Base-by-base conservation (phyloP, 1,139 yeast genomes). In the Lodderomyces beijingensis region DNA sequence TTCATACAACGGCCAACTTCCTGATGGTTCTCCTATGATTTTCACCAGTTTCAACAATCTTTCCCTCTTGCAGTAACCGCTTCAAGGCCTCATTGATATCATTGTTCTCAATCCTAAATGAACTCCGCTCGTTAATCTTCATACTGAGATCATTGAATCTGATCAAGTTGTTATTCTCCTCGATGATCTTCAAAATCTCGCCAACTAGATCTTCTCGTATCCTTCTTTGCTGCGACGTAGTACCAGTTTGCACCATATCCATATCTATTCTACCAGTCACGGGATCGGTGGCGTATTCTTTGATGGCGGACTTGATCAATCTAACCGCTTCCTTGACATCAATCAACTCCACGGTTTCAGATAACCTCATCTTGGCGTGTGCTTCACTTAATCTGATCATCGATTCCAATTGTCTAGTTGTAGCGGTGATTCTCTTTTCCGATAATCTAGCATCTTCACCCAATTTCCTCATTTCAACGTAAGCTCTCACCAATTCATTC, bases 271-370 rank as follows among this genome's bases (percentile, higher is more conserved):
- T 77, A 26, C 99, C 99, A 0, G 98, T 89, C 27, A 83, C 70
- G 20, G 97, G 98, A 61, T 91, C 99, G 6, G 96, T 91, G 11
- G 99, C 99, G 56, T 91, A 93, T 45, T 91, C 97, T 58, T 91
- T 91, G 44, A 91, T 86, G 15, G 99, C 99, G 8, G 95, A 74
- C 47, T 85, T 81, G 53, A 89, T 91, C 45, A 91, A 69, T 44
- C 98, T 74, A 2, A 89, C 96, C 0, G 97, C 95, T 54, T 91
- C 99, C 44, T 73, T 71, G n/a, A 91, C 98, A 57, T 91, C 98
- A 21, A 70, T 71, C 17, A 84, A 65, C 34, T 79, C 82, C 4
- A 91, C 99, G 1, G 52, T 56, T 2, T 70, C 60, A 1, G 91
- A 74, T 28, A 91, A 67, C 46, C 96, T 77, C 95, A 93, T 85